Evolutionary conservation across 83 land plant species (phyloP).

Genomic region (Diphasiastrum complanatum): DNA sequence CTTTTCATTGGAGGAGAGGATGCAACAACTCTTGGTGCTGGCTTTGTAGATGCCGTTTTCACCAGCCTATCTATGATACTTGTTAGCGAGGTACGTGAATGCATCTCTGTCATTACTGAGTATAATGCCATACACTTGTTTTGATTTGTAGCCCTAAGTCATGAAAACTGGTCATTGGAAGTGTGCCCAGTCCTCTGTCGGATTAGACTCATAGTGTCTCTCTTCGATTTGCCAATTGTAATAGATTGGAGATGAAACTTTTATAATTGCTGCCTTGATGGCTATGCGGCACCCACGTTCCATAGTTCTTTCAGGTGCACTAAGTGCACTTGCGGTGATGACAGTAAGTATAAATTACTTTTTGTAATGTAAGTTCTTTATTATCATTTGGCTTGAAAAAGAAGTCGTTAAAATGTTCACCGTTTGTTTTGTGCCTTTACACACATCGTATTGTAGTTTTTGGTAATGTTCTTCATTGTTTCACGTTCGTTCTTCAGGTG

Average conservation of each 20-base stretch:
- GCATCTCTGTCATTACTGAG: not conserved
- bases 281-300: slow-evolving; percentile 99
- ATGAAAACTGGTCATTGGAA: not conserved
- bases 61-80: slow-evolving; percentile 94
- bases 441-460: not conserved
- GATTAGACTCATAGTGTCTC: not conserved
- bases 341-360: slow-evolving; percentile 93
- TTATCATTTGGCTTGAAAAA: too few relatives aligned
- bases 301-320: slow-evolving; percentile 94
- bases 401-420: too few relatives aligned
- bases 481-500: too few relatives aligned
- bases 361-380: too few relatives aligned
- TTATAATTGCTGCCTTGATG: slow-evolving; percentile 95
- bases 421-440: not conserved
- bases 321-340: slow-evolving; percentile 85
- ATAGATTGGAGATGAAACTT: slow-evolving; percentile 99
- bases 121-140: not conserved
- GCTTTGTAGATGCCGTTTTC: slow-evolving; percentile 74
- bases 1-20: slow-evolving; percentile 11
- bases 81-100: slow-evolving; percentile 74
- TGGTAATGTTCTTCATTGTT: too few relatives aligned
- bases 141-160: slow-evolving; percentile 2
- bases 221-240: not conserved
- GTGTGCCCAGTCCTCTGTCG: not conserved
- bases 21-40: slow-evolving; percentile 14